Base-by-base conservation (phyloP, 352 stramenopile genomes). In the Phytophthora pisi region DNA sequence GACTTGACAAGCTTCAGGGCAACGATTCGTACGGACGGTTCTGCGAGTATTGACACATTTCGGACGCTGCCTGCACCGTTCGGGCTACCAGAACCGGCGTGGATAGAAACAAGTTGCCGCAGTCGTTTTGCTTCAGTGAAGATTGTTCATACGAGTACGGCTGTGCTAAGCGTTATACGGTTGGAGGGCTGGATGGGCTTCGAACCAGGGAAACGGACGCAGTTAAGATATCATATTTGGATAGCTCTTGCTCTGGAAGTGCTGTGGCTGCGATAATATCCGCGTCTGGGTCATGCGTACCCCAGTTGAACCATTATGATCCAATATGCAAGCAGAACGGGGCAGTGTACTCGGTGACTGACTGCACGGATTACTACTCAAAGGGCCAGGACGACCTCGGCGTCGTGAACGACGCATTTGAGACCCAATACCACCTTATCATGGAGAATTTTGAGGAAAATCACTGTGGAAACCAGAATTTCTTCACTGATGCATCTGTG, bases 141-240 rank as follows among this genome's bases (percentile, higher is more conserved):
- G 8, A 10, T 15, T 61, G 60, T 30, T 30, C 26, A 30, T 30
- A 30, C 4, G 42, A 66, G n/a, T 51, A 23, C 16, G 28, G 20
- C 7, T 67, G 60, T 13, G 38, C 11, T 10, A 13, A 24, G 11
- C 15, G 51, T 8, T 67, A 61, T 20, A 8, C 42, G 4, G 51
- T 67, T 1, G 60, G 60, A 43, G 60, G 60, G 6, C 10, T 67
- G 23, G 60, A 51, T 2, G 51, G 2, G 6, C 38, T n/a, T 65
- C 38, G 10, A 46, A 30, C 26, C 26, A 30, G 26, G 26, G 26
- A 30, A 30, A 30, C 2, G 26, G 26, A 30, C 4, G 26, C 26
- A 30, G 26, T 30, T 3, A 30, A 7, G 2, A 30, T 30, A 30
- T 3, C 26, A 30, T 30, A 30, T 5, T 30, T 30, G 26, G 26